Evolutionary conservation across 192 early-diverging fungal species (phyloP), one percentile per base, ranked within the genome.

Genomic region (Coemansia sp.): DNA sequence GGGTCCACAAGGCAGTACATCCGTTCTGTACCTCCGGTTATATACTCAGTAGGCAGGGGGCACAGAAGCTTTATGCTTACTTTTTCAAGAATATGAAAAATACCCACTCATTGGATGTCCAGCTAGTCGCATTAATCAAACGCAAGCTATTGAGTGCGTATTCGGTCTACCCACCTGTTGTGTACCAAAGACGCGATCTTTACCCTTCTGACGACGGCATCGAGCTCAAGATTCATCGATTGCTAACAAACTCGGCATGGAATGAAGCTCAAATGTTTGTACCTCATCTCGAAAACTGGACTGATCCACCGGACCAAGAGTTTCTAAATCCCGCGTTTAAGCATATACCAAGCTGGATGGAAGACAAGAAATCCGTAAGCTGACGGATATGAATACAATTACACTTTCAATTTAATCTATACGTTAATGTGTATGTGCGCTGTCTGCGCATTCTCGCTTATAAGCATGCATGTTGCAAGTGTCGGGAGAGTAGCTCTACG

Each of bases 21-120:
- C 81, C 81, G 7, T 77, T 70, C 24, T 82, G 81, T 57, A 70
- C 71, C 24, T 76, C 71, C 7, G 76, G 63, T 2, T 82, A 82
- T 52, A 39, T 66, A 5, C 59, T 82, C 18, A 79, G 65, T 17
- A 55, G 55, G 27, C 66, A 22, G 4, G 81, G 81, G 25, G 81
- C 81, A 7, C 66, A 64, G 24, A 70, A 65, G 55, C 59, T 82
- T 43, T 61, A 59, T 60, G 64, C 64, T 14, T 67, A 71, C 53
- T 70, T 78, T 62, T 30, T 65, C 4, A 58, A 62, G 27, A 59
- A 70, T 24, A 27, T 27, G 17, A 45, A 43, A 9, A 42, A 48
- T 0, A 37, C 60, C 17, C 54, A 67, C 39, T 62, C 76, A 15
- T 27, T 81, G 25, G 80, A 80, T 34, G 59, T 80, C 7, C 77